phyloP scores from a whole-genome alignment of 75 land plant species.

The Gnetum montanum region DNA sequence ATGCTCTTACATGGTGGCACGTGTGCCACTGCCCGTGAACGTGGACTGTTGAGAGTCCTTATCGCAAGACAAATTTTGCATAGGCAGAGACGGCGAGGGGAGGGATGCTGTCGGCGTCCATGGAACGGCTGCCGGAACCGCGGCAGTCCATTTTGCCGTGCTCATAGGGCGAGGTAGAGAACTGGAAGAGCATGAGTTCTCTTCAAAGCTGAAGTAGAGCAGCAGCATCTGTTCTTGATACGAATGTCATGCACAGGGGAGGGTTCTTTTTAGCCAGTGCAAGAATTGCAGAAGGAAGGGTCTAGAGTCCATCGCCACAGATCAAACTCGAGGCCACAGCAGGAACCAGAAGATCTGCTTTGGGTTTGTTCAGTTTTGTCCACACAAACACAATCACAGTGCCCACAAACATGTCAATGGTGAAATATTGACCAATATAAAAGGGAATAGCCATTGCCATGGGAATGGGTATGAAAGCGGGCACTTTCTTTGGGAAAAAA shows the following conservation, averaged over 20 bases:
- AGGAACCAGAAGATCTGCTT: slow-evolving; percentile 22
- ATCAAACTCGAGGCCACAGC: slow-evolving; percentile 53
- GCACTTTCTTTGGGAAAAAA: not conserved
- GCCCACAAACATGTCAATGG: slow-evolving; percentile 61
- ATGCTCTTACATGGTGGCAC: slow-evolving; percentile 41
- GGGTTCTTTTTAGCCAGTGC: slow-evolving; percentile 33
- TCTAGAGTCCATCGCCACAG: slow-evolving; percentile 59
- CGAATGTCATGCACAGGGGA: slow-evolving; percentile 58
- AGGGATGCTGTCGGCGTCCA: no score
- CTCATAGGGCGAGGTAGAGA: no score
- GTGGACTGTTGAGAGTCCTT: no score
- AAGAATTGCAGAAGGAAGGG: slow-evolving; percentile 40
- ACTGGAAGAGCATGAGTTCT: no score
- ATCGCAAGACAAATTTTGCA: no score
- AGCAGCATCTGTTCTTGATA: slow-evolving; percentile 10
- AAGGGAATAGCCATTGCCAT: slow-evolving; percentile 71
- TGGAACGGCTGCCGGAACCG: no score
- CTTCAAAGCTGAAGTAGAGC: no score
- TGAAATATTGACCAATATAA: slow-evolving; percentile 50
- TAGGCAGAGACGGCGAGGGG: no score
- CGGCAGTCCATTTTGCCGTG: no score
- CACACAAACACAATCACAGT: slow-evolving; percentile 34
- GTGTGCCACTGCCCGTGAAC: no score
- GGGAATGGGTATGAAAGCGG: slow-evolving; percentile 30
- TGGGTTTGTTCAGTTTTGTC: slow-evolving; percentile 21